Percentiles rank a stretch among this genome's conserved stretches.
Evolutionary conservation across 78 protist genomes (phyloP).

Genomic region (Cavenderia fasciculata): DNA sequence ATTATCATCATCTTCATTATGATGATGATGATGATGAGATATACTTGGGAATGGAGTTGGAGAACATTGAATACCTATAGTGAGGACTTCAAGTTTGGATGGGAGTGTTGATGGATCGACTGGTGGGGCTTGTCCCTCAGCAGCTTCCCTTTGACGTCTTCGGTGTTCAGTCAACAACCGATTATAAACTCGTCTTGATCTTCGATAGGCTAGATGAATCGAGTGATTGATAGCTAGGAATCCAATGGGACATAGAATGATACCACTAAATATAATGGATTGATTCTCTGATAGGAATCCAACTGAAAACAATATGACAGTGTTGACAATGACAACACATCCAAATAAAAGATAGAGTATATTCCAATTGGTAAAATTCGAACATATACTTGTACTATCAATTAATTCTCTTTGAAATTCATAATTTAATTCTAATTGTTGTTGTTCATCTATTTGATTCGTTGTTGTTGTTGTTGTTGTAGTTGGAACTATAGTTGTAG

Average conservation of each 20-base stretch:
- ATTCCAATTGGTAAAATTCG: constrained; percentile 26
- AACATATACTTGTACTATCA: not conserved
- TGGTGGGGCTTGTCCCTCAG: not conserved
- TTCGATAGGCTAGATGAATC: constrained; percentile 51
- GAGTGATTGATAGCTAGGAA: constrained; percentile 44
- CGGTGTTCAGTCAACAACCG: constrained; percentile 2
- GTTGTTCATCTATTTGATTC: not conserved
- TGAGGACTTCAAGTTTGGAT: constrained; percentile 11
- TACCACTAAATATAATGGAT: constrained; percentile 47
- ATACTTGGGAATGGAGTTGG: too few relatives aligned
- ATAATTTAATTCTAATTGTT: not conserved
- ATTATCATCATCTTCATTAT: too few relatives aligned
- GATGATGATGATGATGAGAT: too few relatives aligned
- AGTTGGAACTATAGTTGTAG: not conserved
- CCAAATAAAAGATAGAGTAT: constrained; percentile 28
- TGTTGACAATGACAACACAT: not conserved
- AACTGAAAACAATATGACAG: constrained; percentile 32
- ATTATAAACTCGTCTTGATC: constrained; percentile 40
- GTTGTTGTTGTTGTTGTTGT: not conserved
- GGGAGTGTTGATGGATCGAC: constrained; percentile 3
- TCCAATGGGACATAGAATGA: constrained; percentile 41
- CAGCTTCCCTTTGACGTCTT: not conserved
- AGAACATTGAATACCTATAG: constrained; percentile 35
- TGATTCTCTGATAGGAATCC: constrained; percentile 36
- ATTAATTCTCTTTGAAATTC: not conserved